A percentile compares a stretch with the other conserved stretches of the same genome.
phyloP scores from a whole-genome alignment of 352 stramenopile genomes.

The Globisporangium cederbergense region DNA sequence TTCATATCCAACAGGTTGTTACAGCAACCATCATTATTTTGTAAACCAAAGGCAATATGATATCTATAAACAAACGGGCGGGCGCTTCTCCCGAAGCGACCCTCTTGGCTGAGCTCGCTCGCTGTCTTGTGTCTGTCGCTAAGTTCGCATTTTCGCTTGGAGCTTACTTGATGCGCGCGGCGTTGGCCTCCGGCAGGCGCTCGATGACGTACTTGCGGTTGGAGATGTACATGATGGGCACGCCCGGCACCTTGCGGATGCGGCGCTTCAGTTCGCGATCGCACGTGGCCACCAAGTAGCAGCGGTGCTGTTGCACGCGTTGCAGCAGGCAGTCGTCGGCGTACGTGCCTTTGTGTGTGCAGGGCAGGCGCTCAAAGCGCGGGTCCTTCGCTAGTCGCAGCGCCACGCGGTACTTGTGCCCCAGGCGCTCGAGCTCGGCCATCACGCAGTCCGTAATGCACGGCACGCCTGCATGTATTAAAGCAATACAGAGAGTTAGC shows the following conservation, averaged over 20 bases:
- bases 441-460: conserved; percentile 99
- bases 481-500: conserved; percentile 1
- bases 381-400: conserved; percentile 94
- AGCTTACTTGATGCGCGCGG: conserved; percentile 82
- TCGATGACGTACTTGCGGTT: conserved; percentile 99
- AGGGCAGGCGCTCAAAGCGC: conserved; percentile 97
- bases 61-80: conserved; percentile 7
- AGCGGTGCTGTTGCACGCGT: conserved; percentile 92
- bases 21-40: too few species aligned
- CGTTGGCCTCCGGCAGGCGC: conserved; percentile 97
- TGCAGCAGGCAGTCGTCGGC: conserved; percentile 98
- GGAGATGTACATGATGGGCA: conserved; percentile 99
- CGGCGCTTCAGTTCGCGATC: conserved; percentile 99
- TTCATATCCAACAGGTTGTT: background rate
- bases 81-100: background rate
- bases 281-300: conserved; percentile 99
- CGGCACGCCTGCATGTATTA: conserved; percentile 61
- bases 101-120: background rate
- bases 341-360: conserved; percentile 98
- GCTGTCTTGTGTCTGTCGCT: background rate
- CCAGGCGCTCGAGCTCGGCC: conserved; percentile 99
- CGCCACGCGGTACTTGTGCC: conserved; percentile 95
- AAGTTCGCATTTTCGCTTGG: background rate
- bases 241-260: conserved; percentile 99
- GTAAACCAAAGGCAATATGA: conserved; percentile 9